Percentiles rank a stretch among this genome's conserved stretches.
These are phyloP conservation scores for Wallemia ichthyophaga DNA, from an alignment of 1,284 basidiomycete species.

Conservation along the genomic window DNA sequence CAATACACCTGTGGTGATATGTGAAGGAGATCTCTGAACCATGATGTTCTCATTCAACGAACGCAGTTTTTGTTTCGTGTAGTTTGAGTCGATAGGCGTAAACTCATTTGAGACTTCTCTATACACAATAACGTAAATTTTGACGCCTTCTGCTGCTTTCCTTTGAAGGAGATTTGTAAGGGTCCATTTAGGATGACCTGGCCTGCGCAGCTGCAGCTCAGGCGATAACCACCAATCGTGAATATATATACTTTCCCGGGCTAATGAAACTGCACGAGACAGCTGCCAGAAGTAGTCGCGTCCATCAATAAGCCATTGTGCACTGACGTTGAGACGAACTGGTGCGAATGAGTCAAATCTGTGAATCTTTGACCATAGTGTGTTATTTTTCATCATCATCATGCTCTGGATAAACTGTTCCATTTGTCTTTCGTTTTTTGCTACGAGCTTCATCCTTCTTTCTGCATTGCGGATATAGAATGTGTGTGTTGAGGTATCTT, in stretches of 20 bases:
- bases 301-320: constrained; percentile 99
- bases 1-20: constrained; percentile 89
- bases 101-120: constrained; percentile 83
- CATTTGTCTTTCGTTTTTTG: constrained; percentile 84
- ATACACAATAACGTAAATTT: constrained; percentile 89
- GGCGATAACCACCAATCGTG: constrained; percentile 90
- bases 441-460: constrained; percentile 55
- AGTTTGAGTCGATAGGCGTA: constrained; percentile 46
- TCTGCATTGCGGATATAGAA: constrained; percentile 85
- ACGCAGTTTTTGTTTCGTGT: constrained; percentile 66
- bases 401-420: constrained; percentile 84
- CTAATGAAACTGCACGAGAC: constrained; percentile 69
- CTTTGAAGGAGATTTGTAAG: constrained; percentile 61
- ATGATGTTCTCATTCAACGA: constrained; percentile 73
- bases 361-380: constrained; percentile 50
- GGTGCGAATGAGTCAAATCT: constrained; percentile 86
- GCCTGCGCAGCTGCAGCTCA: constrained; percentile 36
- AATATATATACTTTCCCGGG: constrained; percentile 31
- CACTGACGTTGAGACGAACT: constrained; percentile 66
- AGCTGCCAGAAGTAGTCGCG: constrained; percentile 94
- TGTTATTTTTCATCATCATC: constrained; percentile 46
- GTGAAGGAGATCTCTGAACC: constrained; percentile 86
- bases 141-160: constrained; percentile 86
- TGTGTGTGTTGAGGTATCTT: constrained; percentile 33
- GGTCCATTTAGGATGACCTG: constrained; percentile 56